These are phyloP conservation scores for Helicocarpus griseus DNA, from an alignment of 2,329 filamentous ascomycete species.

Conservation along the genomic window DNA sequence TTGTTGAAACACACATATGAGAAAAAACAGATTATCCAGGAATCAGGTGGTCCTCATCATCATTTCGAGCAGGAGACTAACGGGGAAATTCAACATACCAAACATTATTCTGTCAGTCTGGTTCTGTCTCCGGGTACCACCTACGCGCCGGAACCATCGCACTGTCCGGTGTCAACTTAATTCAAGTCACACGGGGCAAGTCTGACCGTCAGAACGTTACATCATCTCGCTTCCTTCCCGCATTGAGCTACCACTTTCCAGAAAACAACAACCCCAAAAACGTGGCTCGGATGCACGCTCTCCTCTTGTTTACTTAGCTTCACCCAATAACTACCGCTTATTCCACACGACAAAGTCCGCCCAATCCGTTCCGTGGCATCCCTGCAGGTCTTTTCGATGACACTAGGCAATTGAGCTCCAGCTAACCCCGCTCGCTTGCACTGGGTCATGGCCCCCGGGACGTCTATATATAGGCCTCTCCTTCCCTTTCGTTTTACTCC, in stretches of 20 bases:
- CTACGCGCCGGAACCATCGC: too few species aligned
- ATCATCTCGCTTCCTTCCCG: neutral
- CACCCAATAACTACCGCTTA: conserved; percentile 1
- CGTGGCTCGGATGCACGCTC: neutral
- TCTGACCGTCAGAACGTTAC: neutral
- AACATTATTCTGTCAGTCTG: too few species aligned
- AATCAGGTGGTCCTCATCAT: neutral
- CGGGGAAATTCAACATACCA: too few species aligned
- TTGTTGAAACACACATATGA: neutral
- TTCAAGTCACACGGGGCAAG: neutral
- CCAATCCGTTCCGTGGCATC: neutral
- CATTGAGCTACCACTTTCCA: neutral
- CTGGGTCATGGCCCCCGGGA: neutral
- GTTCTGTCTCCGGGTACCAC: too few species aligned
- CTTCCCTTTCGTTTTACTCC: too few species aligned
- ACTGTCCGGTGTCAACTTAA: too few species aligned
- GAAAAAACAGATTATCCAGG: neutral
- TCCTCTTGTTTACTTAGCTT: neutral
- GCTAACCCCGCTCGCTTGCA: neutral
- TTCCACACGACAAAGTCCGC: neutral
- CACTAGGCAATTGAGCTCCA: neutral
- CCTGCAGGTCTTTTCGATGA: neutral
- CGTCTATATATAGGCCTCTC: neutral
- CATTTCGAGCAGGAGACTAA: too few species aligned
- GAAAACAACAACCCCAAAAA: neutral